Conservation (phyloP, 768 basidiomycete genomes). For the Phylloporus rhodoxanthus region DNA sequence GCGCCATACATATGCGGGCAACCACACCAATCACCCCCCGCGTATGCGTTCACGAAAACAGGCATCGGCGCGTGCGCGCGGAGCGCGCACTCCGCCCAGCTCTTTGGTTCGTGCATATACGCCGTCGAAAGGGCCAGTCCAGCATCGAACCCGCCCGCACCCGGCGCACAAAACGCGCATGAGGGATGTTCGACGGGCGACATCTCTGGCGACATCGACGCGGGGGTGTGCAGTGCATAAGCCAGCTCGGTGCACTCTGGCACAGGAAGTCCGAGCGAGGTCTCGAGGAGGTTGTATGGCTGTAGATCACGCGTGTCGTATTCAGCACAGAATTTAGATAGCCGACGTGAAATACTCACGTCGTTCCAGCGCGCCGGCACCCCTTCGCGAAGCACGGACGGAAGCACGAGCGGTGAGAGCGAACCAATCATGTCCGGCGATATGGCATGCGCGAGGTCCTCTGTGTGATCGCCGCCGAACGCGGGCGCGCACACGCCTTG, state of each 20-base stretch:
- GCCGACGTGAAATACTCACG: slow-evolving; percentile 20
- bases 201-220: slow-evolving; percentile 18
- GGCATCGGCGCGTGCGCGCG: slow-evolving; percentile 19
- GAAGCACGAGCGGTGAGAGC: slow-evolving; percentile 29
- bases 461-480: slow-evolving; percentile 16
- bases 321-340: background rate
- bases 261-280: slow-evolving; percentile 24
- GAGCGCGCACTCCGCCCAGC: slow-evolving; percentile 22
- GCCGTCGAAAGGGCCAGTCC: slow-evolving; percentile 9
- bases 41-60: slow-evolving; percentile 27
- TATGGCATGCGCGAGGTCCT: slow-evolving; percentile 20
- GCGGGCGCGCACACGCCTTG: slow-evolving; percentile 8
- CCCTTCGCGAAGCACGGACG: slow-evolving; percentile 26
- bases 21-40: slow-evolving; percentile 17
- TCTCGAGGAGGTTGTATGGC: slow-evolving; percentile 33
- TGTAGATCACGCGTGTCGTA: slow-evolving; percentile 2
- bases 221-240: slow-evolving; percentile 22
- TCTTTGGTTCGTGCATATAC: slow-evolving; percentile 22
- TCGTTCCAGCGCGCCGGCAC: slow-evolving; percentile 31
- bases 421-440: slow-evolving; percentile 21
- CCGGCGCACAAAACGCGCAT: slow-evolving; percentile 15
- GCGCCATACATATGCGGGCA: slow-evolving; percentile 16
- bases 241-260: slow-evolving; percentile 19
- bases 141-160: slow-evolving; percentile 7
- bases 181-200: slow-evolving; percentile 23